These are phyloP conservation scores for Codiaeum variegatum DNA, from an alignment of 441 rosid genomes.

Conservation along the genomic window DNA sequence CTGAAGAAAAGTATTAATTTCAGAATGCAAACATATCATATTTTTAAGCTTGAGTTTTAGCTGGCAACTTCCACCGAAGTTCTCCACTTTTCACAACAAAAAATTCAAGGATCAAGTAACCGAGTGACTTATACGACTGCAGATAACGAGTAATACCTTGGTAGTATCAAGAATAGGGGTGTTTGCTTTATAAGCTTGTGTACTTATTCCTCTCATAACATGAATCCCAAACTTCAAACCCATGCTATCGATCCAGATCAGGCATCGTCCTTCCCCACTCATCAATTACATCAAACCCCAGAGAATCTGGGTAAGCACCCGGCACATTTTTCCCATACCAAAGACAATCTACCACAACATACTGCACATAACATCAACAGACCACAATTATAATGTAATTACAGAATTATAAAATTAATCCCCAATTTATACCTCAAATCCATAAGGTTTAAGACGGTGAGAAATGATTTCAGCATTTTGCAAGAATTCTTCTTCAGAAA, in stretches of 20 bases:
- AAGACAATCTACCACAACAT: conserved; percentile 91
- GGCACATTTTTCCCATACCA: conserved; percentile 85
- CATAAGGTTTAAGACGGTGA: conserved; percentile 53
- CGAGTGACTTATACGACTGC: neutral
- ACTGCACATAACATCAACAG: conserved; percentile 41
- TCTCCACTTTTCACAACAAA: neutral
- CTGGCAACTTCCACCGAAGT: neutral
- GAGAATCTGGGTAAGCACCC: conserved; percentile 66
- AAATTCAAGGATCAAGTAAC: neutral
- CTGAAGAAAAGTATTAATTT: conserved; percentile 29
- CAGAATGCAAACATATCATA: neutral
- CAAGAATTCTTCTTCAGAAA: conserved; percentile 83
- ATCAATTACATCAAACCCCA: conserved; percentile 88
- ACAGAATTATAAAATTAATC: neutral
- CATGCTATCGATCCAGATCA: conserved; percentile 61
- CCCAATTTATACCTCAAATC: conserved; percentile 57
- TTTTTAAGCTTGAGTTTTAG: neutral
- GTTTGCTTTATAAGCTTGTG: conserved; percentile 79
- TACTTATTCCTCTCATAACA: conserved; percentile 91
- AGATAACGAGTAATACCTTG: conserved; percentile 36
- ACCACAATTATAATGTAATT: neutral
- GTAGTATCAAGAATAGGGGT: conserved; percentile 54
- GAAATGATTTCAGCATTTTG: conserved; percentile 63
- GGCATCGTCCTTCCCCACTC: conserved; percentile 91
- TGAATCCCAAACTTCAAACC: conserved; percentile 97